Percentiles rank a stretch among this genome's conserved stretches.
Conservation (phyloP, 768 basidiomycete genomes). For the Rubroboletus satanas region DNA sequence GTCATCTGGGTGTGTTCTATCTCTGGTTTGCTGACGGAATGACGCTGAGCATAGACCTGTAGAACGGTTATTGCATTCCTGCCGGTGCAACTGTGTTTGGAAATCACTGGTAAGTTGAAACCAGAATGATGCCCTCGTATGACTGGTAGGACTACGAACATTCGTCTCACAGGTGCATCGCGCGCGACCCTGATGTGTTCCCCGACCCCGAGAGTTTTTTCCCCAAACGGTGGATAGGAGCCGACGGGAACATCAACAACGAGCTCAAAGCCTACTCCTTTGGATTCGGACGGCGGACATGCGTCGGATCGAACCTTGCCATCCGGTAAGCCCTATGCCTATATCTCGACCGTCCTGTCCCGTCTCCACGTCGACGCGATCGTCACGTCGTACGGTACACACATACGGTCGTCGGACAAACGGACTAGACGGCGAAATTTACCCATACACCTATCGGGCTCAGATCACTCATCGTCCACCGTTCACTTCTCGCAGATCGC, state of each 20-base stretch:
- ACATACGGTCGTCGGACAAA: not conserved
- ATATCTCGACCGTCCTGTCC: no score
- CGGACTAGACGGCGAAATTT: no score
- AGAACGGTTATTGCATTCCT: slow-evolving; percentile 36
- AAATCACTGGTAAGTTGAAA: slow-evolving; percentile 25
- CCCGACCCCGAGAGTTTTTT: slow-evolving; percentile 46
- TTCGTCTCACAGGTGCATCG: slow-evolving; percentile 15
- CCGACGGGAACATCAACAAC: slow-evolving; percentile 42
- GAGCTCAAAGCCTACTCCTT: slow-evolving; percentile 51
- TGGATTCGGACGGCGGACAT: slow-evolving; percentile 45
- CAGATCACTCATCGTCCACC: not conserved
- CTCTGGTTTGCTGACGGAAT: no score
- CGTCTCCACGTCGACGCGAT: not conserved
- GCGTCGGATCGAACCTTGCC: slow-evolving; percentile 23
- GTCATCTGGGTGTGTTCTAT: slow-evolving; percentile 22
- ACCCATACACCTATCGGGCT: no score
- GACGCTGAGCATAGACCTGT: not conserved
- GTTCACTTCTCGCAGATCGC: slow-evolving; percentile 37
- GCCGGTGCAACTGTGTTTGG: slow-evolving; percentile 33
- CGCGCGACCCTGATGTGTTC: slow-evolving; percentile 25
- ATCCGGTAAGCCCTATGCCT: slow-evolving; percentile 14
- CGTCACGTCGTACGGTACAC: not conserved
- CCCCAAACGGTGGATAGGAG: slow-evolving; percentile 51
- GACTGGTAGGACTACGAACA: not conserved
- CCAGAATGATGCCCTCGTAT: not conserved